Evolutionary conservation across 208 protist species (phyloP), one percentile per base, ranked within the genome.

Genomic region (Leishmania martiniquensis): DNA sequence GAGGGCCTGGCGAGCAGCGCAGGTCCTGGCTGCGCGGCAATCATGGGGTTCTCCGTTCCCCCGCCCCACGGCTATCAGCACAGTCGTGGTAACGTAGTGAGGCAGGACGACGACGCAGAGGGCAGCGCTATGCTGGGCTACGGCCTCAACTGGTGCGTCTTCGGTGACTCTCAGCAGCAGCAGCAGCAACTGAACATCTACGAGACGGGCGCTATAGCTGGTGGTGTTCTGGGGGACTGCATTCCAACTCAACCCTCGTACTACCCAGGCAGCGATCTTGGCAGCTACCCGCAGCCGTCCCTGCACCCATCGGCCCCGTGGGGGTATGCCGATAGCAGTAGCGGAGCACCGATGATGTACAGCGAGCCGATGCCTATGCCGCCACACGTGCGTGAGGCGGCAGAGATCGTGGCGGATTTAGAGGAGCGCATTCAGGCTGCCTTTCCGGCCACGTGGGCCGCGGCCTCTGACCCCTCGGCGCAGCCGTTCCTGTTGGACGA

Each of bases 381-480:
- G 7, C 71, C 73, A 6, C 76, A 79, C 66, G 82, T 78, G n/a
- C 44, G 17, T 7, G 82, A 77, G 52, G 84, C 63, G 25, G 82
- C 76, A n/a, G 83, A 86, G 17, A 81, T 86, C 37, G 76, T 83
- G 20, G 71, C 47, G 3, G 83, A 84, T 34, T 62, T 93, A n/a
- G 81, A 88, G 60, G 89, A 93, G 68, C 78, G 84, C 39, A 67
- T 87, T 51, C 85, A 85, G 57, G 76, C 83, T 20, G 78, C 80
- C 39, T 93, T 95, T 68, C 81, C 84, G 15, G 60, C 60, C 17
- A 80, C 79, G 45, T 77, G 78, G 70, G 76, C 77, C 49, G 75
- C 78, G 20, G 69, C 66, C 32, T 63, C 57, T 12, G 72, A 52
- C 42, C 17, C 47, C 54, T 44, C 17, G 3, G 60, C 65, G 22